Base-by-base conservation (phyloP, 495 filamentous ascomycete species). In the Annulohypoxylon bovei region DNA sequence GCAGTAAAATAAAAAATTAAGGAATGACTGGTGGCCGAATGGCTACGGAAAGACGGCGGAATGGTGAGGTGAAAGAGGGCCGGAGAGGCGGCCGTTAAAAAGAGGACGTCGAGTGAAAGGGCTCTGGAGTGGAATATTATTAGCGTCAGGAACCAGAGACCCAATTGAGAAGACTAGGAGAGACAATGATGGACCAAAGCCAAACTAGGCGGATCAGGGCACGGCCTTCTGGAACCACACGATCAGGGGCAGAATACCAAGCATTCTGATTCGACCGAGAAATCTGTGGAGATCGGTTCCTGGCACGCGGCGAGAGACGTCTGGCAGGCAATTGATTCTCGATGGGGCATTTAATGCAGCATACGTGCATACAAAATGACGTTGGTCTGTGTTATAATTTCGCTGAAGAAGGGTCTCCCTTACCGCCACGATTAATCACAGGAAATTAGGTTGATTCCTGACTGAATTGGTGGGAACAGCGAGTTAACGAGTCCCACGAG, bases 401-500 rank as follows among this genome's bases (percentile, higher is more conserved):
- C 49, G 69, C 62, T 74, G 71, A 72, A 73, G 62, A 68, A 73
- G 64, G 76, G 78, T 79, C 83, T 86, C 83, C 85, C 88, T 90
- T 91, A 91, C 88, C 84, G 86, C 86, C 84, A 88, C 82, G 83
- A 83, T 86, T 82, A 82, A 78, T 79, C 83, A 79, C 79, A 87
- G 83, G 75, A 81, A 80, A 81, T 80, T 79, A 81, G 72, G 78
- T 72, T 72, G 80, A 81, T 81, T 82, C 81, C 79, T 79, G 75
- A 68, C 70, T 14, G 70, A 75, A 71, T 81, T 52, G 79, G 86
- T 86, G 85, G 85, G 83, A 89, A 88, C 84, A 79, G 88, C 88
- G 88, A 90, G 86, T 83, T 81, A 90, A 90, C 88, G 88, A 86
- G 86, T 90, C 88, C 88, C 86, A 88, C 86, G 82, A 68, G 78